Base-by-base conservation (phyloP, 805 yeast species). In the Cyberlindnera euphorbiiphila region DNA sequence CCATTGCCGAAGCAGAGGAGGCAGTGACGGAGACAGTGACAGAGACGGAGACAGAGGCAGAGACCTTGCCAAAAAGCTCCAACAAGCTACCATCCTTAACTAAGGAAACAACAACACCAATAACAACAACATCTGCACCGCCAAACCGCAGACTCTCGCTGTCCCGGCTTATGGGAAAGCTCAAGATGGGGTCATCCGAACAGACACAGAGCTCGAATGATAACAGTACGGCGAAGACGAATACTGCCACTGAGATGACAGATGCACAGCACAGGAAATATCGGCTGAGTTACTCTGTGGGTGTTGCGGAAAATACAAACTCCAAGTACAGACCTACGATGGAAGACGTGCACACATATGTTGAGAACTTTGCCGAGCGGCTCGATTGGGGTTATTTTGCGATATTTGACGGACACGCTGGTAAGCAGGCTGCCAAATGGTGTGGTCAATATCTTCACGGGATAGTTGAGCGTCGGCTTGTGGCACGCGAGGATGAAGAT, bases 381-480 rank as follows among this genome's bases (percentile, higher is more conserved):
- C 66, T 83, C 21, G 96, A 88, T 58, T 84, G 95, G 83, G 98
- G 96, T 2, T 91, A 85, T 57, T 88, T 91, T 71, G 98, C 94
- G 13, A 73, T 91, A 1, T 91, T 88, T 62, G 98, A 91, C 61
- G 98, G 98, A 9, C 98, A 91, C 63, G 98, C 98, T 2, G 98
- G 98, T 16, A 78, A 78, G 38, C 86, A 79, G 49, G 82, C 95
- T 8, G 95, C 98, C 2, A 76, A 91, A 52, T 89, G 95, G 94
- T 88, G 97, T 65, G 95, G 96, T 0, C 79, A 85, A 45, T 78
- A 84, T 51, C 60, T 91, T 40, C 97, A 91, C 57, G 66, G 78
- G 17, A 62, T 83, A 21, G 57, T 85, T 29, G 87, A 81, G 48
- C 72, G 72, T 37, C 72, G 70, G 37, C 70, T 87, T 15, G 56